Percentiles rank a stretch among this genome's conserved stretches.
phyloP scores from a whole-genome alignment of 257 asterid genomes.

The Apocynum venetum region DNA sequence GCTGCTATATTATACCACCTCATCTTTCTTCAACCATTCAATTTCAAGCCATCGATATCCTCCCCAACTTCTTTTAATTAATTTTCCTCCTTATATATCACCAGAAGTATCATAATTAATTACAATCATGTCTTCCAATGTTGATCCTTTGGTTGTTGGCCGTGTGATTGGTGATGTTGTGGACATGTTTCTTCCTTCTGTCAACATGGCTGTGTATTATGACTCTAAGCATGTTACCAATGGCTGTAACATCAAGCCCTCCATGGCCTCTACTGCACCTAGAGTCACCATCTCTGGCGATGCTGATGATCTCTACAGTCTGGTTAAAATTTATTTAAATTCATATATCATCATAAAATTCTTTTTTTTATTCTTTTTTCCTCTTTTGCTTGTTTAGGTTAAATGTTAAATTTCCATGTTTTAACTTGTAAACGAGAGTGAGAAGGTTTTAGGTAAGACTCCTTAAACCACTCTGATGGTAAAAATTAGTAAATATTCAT shows the following conservation, averaged over 20 bases:
- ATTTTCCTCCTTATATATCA: background rate
- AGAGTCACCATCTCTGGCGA: conserved; percentile 44
- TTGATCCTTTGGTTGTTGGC: conserved; percentile 7
- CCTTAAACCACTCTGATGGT: no score
- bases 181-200: conserved; percentile 1
- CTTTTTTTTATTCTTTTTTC: background rate
- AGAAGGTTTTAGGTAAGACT: no score
- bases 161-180: conserved; percentile 12
- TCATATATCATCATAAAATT: background rate
- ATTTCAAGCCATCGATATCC: no score
- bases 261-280: conserved; percentile 36
- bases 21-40: background rate
- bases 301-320: conserved; percentile 38
- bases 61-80: no score
- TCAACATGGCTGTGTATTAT: background rate
- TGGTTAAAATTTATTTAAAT: conserved; percentile 25
- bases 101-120: background rate
- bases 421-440: no score
- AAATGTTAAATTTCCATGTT: no score
- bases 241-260: conserved; percentile 11
- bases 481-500: no score
- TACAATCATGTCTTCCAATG: background rate
- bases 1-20: background rate
- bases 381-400: background rate
- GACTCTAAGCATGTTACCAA: conserved; percentile 11